Conservation (phyloP, 2,329 filamentous ascomycete genomes). For the Colletotrichum cereale region DNA sequence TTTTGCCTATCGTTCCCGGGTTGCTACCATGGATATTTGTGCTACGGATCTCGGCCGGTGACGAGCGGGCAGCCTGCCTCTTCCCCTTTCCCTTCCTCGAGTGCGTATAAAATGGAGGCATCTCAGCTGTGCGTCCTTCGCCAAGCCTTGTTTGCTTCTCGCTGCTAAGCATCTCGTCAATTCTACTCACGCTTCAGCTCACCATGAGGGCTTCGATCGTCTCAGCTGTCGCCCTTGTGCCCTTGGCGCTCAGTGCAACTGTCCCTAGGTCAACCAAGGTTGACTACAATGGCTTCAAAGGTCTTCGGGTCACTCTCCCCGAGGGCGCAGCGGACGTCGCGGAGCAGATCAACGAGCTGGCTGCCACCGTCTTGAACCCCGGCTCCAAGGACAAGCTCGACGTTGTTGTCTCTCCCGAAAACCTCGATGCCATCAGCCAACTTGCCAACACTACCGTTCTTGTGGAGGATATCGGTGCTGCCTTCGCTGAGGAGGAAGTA, state of each 20-base stretch:
- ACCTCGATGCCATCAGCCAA: constrained; percentile 46
- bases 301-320: constrained; percentile 29
- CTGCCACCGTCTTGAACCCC: constrained; percentile 16
- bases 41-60: too few species aligned
- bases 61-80: neutral
- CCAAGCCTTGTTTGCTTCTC: neutral
- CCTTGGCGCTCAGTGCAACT: constrained; percentile 11
- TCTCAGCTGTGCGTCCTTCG: neutral
- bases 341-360: constrained; percentile 36
- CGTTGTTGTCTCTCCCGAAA: constrained; percentile 48
- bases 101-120: constrained; percentile 5
- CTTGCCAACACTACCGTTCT: constrained; percentile 49
- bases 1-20: neutral
- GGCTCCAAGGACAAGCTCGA: constrained; percentile 43
- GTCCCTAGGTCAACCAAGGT: constrained; percentile 27
- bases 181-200: neutral
- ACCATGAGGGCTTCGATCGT: constrained; percentile 33
- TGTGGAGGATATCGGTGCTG: constrained; percentile 48
- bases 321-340: constrained; percentile 12
- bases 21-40: neutral
- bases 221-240: neutral
- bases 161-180: neutral
- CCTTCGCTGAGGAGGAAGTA: constrained; percentile 47
- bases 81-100: neutral
- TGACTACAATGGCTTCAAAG: constrained; percentile 40